phyloP scores from a whole-genome alignment of 176 grass and related monocot species.

The Urochloa ruziziensis region DNA sequence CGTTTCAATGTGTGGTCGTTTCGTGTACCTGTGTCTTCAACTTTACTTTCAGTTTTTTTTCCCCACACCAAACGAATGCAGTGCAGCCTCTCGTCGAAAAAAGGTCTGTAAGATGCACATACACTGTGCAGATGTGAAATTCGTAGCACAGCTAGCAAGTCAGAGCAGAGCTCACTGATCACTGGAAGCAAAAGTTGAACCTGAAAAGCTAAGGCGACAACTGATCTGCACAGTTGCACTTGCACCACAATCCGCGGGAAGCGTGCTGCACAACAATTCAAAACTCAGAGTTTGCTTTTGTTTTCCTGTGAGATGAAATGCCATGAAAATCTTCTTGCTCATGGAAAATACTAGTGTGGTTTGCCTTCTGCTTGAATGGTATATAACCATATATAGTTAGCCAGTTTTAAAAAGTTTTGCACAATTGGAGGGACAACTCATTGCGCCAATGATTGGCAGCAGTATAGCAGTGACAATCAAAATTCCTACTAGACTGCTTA shows the following conservation, averaged over 20 bases:
- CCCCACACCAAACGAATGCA: not conserved
- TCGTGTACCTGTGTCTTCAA: not conserved
- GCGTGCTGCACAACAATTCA: not conserved
- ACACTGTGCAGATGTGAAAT: not conserved
- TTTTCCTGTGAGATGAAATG: too few species aligned
- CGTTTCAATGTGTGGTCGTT: not conserved
- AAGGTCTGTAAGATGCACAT: not conserved
- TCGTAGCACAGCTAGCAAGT: not conserved
- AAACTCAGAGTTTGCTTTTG: not conserved
- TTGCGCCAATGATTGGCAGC: not conserved
- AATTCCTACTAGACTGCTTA: not conserved
- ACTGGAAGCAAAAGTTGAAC: not conserved
- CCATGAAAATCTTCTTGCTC: too few species aligned
- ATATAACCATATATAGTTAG: too few species aligned
- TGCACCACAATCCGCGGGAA: not conserved
- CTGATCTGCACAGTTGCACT: not conserved
- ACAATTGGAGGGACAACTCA: not conserved
- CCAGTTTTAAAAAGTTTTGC: too few species aligned
- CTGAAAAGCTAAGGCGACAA: not conserved
- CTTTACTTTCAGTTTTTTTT: not conserved
- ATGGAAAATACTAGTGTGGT: too few species aligned
- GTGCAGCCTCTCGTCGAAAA: not conserved
- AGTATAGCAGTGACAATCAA: not conserved
- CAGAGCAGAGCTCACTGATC: not conserved
- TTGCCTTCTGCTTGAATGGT: too few species aligned